Evolutionary conservation across 1,139 yeast genomes (phyloP), one percentile per base, ranked within the genome.

Genomic region (Yamadazyma trypodendri): DNA sequence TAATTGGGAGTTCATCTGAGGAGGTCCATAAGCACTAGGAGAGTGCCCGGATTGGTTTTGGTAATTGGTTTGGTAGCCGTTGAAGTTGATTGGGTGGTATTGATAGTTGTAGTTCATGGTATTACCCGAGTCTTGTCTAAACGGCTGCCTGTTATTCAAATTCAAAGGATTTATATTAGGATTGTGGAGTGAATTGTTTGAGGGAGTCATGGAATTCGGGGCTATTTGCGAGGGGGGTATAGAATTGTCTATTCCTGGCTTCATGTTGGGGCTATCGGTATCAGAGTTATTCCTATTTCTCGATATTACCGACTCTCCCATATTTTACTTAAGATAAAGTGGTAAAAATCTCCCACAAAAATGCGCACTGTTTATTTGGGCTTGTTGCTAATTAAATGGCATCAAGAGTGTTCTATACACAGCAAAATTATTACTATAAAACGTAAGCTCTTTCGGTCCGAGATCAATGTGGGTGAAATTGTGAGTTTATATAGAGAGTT

Each of bases 301-400:
- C 6, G 35, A 32, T n/a, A 32, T n/a, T 18, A 32, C 24, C 24
- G 30, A 24, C 22, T 32, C 35, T 12, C 35, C 35, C 35, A 32
- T 32, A 24, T 27, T 27, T 27, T 15, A 12, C 6, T 11, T 6
- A 4, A 3, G 15, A 24, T 12, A 12, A 12, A 16, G 20, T 27
- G 29, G 15, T 27, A 27, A 9, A 27, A 27, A 27, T 7, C 29
- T 24, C 24, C 10, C 28, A 11, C 15, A 24, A 27, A 27, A 27
- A 10, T 27, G 29, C 29, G 29, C 6, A 27, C 6, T 14, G 29
- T 27, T 27, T 24, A 12, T 24, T 24, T 24, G 14, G 20, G 14
- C 15, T 7, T 16, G 14, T 25, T 25, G 28, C 28, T 25, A 25
- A 12, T 12, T 13, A 6, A 6, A 25, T 17, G 27, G n/a, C n/a